Evolutionary conservation across 2,329 filamentous ascomycete genomes (phyloP).

Genomic region (Elsinoe arachidis): DNA sequence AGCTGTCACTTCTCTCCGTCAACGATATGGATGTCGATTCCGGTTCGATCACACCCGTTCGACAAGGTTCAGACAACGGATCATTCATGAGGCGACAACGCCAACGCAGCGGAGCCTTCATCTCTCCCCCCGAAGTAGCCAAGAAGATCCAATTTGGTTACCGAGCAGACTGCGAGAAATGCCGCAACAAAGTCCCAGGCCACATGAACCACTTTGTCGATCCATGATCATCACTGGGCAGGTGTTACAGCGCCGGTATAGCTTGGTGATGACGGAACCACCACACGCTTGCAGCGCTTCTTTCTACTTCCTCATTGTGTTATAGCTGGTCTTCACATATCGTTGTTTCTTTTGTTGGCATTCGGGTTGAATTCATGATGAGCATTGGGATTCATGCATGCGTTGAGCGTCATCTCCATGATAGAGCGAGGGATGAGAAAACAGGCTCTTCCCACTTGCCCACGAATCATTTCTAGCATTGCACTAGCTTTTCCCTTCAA

Average conservation of each 20-base stretch:
- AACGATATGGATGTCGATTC: conserved; percentile 29
- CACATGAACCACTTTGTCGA: conserved; percentile 42
- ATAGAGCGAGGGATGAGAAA: neutral
- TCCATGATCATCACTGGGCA: neutral
- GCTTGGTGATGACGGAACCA: neutral
- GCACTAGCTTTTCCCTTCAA: no score
- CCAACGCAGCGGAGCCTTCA: conserved; percentile 27
- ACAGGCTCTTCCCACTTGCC: neutral
- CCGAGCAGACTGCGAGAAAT: conserved; percentile 43
- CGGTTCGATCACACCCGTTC: conserved; percentile 1
- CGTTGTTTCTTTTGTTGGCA: neutral
- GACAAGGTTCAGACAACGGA: conserved; percentile 13
- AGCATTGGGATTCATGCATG: neutral
- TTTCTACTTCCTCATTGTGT: neutral
- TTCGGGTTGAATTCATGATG: neutral
- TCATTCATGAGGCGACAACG: conserved; percentile 27
- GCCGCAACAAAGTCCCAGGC: conserved; percentile 38
- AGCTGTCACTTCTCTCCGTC: conserved; percentile 29
- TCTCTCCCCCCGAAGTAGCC: conserved; percentile 14
- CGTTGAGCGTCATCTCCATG: no score
- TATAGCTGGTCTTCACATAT: conserved; percentile 1
- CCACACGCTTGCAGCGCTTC: neutral
- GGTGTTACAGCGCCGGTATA: neutral
- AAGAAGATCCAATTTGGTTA: conserved; percentile 35
- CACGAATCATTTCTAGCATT: no score